A percentile compares a stretch with the other conserved stretches of the same genome.
phyloP scores from a whole-genome alignment of 1,284 basidiomycete species.

The Ceratobasidium sp. region DNA sequence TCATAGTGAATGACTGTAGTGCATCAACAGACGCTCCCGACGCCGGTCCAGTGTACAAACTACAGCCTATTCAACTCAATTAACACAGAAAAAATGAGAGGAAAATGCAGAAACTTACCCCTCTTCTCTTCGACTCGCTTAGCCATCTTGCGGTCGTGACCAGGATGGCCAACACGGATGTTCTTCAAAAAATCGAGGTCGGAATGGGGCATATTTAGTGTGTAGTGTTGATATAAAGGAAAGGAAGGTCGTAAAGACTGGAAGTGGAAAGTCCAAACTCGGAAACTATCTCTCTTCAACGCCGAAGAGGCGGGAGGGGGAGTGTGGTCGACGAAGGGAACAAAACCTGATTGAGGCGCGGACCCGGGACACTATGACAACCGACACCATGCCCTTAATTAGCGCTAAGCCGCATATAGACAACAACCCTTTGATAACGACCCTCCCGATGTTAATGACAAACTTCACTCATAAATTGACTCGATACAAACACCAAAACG shows the following conservation, averaged over 20 bases:
- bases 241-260: slow-evolving; percentile 44
- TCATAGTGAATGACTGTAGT: slow-evolving; percentile 68
- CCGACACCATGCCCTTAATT: slow-evolving; percentile 13
- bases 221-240: slow-evolving; percentile 29
- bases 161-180: slow-evolving; percentile 28
- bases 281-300: slow-evolving; percentile 18
- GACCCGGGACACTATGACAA: slow-evolving; percentile 26
- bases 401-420: slow-evolving; percentile 19
- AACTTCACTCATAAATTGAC: neutral
- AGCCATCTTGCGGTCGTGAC: slow-evolving; percentile 19
- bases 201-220: slow-evolving; percentile 1
- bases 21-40: slow-evolving; percentile 64
- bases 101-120: slow-evolving; percentile 14
- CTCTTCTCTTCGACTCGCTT: slow-evolving; percentile 33
- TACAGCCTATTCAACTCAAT: slow-evolving; percentile 10
- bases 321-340: slow-evolving; percentile 31
- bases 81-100: slow-evolving; percentile 1
- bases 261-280: slow-evolving; percentile 20
- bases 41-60: slow-evolving; percentile 75
- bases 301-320: slow-evolving; percentile 8
- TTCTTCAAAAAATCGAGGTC: neutral
- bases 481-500: neutral
- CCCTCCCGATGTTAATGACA: neutral
- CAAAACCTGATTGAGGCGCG: neutral
- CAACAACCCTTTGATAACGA: neutral